Base-by-base conservation (phyloP, 2,329 filamentous ascomycete genomes). In the Aspergillus aculeatinus region DNA sequence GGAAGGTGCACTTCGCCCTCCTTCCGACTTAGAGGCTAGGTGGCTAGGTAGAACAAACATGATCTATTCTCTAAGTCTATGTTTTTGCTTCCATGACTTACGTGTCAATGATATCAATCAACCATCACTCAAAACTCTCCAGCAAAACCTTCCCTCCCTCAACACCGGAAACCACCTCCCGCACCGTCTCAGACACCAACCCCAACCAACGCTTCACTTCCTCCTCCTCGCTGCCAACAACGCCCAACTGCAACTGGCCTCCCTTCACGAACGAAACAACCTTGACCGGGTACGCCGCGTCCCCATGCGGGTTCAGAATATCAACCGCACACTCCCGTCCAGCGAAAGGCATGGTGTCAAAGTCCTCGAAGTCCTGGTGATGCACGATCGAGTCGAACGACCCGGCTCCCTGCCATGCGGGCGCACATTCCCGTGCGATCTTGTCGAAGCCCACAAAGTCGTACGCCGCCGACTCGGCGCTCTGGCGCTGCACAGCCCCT, bases 331-430 rank as follows among this genome's bases (percentile, higher is more conserved):
- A 80, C 51, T 57, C 64, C 2, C 65, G 63, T 2, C 67, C 71
- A 0, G 69, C 70, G 52, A 76, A 76, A 25, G 70, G 67, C 72
- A 76, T 77, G 27, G 75, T 77, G 67, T 88, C 85, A n/a, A 87
- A 84, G 67, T 87, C 85, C 57, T 83, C 82, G 49, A 84, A 83
- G 64, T 85, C 83, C 71, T 86, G 84, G 70, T 86, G 84, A 53
- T 75, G 73, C 12, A 85, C 83, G 1, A 86, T 79, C 0, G 82
- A 82, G 67, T 85, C 82, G 64, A 84, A 86, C 75, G 80, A 84
- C 56, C 25, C 12, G 5, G 16, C 52, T 73, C 66, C 7, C 66
- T 65, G 1, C 71, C 72, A 2, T 68, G 67, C 2, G 71, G 67
- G 63, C 83, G 79, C 78, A 70, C 82, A 84, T 4, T 74, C 63